phyloP scores from a whole-genome alignment of 2,329 filamentous ascomycete genomes.

The Cordyceps cicadae region DNA sequence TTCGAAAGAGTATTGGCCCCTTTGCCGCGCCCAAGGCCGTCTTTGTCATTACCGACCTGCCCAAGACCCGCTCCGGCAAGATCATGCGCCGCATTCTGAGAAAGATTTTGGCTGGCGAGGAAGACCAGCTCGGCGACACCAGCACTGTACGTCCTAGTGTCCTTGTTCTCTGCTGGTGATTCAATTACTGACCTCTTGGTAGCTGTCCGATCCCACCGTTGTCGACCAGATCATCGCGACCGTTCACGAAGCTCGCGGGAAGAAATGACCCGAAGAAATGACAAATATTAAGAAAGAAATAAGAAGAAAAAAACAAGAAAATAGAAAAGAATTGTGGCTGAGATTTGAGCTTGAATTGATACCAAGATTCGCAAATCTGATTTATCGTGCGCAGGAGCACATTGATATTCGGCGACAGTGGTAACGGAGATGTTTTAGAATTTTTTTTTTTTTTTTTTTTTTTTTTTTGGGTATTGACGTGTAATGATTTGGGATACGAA shows the following conservation, averaged over 20 bases:
- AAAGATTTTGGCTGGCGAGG: slow-evolving; percentile 95
- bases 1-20: slow-evolving; percentile 93
- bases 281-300: not conserved
- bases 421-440: not conserved
- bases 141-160: slow-evolving; percentile 61
- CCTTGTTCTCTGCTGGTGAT: not conserved
- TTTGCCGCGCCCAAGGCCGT: slow-evolving; percentile 95
- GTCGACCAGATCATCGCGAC: slow-evolving; percentile 77
- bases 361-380: slow-evolving; percentile 4
- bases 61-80: slow-evolving; percentile 96
- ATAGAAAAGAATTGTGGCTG: not conserved
- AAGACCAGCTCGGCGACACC: slow-evolving; percentile 90
- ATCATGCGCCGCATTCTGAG: slow-evolving; percentile 96
- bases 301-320: not conserved
- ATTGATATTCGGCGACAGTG: not conserved
- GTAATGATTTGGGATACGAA: not conserved
- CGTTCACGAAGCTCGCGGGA: slow-evolving; percentile 56
- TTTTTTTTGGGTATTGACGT: not conserved
- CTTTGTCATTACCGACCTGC: slow-evolving; percentile 83
- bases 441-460: no score
- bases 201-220: slow-evolving; percentile 79
- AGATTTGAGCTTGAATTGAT: not conserved
- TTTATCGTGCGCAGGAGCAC: not conserved
- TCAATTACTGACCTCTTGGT: not conserved
- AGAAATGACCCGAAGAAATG: slow-evolving; percentile 31